Evolutionary conservation across 1,284 basidiomycete species (phyloP).

Genomic region (Microbotryum silenes-acaulis): DNA sequence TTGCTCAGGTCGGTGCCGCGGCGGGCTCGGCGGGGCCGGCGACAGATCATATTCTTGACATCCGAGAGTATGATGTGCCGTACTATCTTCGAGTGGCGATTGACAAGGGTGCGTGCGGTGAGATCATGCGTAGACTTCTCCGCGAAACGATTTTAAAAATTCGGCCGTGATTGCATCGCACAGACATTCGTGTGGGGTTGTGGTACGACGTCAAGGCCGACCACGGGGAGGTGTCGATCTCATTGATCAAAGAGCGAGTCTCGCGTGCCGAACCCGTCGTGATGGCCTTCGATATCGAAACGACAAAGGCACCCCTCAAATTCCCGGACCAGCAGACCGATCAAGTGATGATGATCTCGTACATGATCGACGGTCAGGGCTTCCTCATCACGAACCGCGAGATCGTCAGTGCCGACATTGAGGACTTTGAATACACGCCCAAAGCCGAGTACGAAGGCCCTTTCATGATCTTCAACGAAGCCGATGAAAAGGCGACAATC

Average conservation of each 20-base stretch:
- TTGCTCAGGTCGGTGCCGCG: conserved; percentile 31
- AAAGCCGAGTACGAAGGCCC: conserved; percentile 97
- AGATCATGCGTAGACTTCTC: neutral
- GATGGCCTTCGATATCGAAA: conserved; percentile 99
- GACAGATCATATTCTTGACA: conserved; percentile 64
- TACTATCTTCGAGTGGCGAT: conserved; percentile 98
- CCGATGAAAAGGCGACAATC: conserved; percentile 70
- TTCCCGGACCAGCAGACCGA: conserved; percentile 94
- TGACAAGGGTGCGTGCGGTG: conserved; percentile 59
- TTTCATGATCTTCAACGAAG: conserved; percentile 92
- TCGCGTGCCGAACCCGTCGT: conserved; percentile 99
- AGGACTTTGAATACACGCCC: conserved; percentile 98
- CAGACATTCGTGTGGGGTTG: conserved; percentile 87
- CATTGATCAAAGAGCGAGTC: conserved; percentile 69
- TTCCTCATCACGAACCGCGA: conserved; percentile 97
- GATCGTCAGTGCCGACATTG: conserved; percentile 94
- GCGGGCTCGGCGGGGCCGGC: conserved; percentile 52
- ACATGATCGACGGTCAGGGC: conserved; percentile 86
- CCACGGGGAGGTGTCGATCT: conserved; percentile 71
- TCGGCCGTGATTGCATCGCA: too few relatives aligned
- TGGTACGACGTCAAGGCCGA: conserved; percentile 89
- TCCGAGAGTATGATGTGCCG: conserved; percentile 93
- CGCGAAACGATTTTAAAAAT: neutral
- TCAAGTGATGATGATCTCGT: conserved; percentile 99
- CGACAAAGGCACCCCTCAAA: conserved; percentile 95